phyloP scores from a whole-genome alignment of 805 yeast genomes.

The Saturnispora saitoi region DNA sequence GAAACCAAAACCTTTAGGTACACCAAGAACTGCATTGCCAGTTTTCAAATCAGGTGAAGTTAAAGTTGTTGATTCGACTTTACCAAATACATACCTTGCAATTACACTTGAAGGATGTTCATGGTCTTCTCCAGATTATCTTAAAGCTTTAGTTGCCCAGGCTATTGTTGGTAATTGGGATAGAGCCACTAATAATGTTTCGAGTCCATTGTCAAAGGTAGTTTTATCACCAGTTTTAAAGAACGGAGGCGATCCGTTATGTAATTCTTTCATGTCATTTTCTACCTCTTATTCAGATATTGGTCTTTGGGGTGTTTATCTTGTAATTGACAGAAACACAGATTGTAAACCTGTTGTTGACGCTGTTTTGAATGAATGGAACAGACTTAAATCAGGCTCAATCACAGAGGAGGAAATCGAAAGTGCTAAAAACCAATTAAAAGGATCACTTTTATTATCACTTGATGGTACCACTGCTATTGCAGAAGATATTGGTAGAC shows the following conservation, averaged over 20 bases:
- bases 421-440: constrained; percentile 89
- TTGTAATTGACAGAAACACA: constrained; percentile 70
- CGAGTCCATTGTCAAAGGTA: constrained; percentile 67
- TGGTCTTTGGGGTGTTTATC: constrained; percentile 95
- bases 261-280: constrained; percentile 93
- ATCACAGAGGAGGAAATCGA: constrained; percentile 80
- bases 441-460: constrained; percentile 82
- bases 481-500: constrained; percentile 97
- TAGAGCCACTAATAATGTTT: constrained; percentile 72
- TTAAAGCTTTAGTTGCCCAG: constrained; percentile 91
- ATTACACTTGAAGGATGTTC: constrained; percentile 96
- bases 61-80: constrained; percentile 68
- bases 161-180: constrained; percentile 98
- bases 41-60: constrained; percentile 80
- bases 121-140: constrained; percentile 94
- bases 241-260: constrained; percentile 54
- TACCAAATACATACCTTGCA: constrained; percentile 88
- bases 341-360: constrained; percentile 60
- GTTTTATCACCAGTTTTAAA: constrained; percentile 41
- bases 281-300: constrained; percentile 96
- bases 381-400: constrained; percentile 68
- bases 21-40: constrained; percentile 65
- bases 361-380: constrained; percentile 82
- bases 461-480: constrained; percentile 92
- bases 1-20: constrained; percentile 61